Conservation (phyloP, 805 yeast species). For the Ascoidea asiatica region DNA sequence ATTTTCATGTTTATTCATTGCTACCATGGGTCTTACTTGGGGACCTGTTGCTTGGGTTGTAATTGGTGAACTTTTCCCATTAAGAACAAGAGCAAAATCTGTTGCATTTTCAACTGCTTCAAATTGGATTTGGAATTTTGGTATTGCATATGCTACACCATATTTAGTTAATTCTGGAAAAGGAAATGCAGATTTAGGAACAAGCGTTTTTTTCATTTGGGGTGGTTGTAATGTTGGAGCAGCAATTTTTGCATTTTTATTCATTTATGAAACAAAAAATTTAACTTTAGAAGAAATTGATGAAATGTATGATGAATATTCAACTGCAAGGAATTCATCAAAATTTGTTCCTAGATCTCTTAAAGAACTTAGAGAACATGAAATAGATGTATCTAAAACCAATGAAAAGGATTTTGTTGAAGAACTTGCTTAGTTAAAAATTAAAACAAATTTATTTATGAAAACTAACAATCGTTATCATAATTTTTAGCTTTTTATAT, state of each 20-base stretch:
- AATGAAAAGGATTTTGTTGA: too few relatives aligned
- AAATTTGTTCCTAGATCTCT: conserved; percentile 15
- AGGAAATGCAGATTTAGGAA: conserved; percentile 47
- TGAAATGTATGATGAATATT: conserved; percentile 30
- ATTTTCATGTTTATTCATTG: conserved; percentile 44
- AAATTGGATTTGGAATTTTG: conserved; percentile 69
- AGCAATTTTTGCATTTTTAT: conserved; percentile 41
- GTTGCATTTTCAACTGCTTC: conserved; percentile 60
- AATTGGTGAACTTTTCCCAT: conserved; percentile 49
- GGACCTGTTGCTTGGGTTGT: conserved; percentile 70
- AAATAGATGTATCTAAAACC: too few relatives aligned
- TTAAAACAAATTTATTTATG: too few relatives aligned
- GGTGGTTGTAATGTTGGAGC: conserved; percentile 52
- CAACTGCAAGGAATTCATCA: conserved; percentile 21
- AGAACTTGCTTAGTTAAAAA: too few relatives aligned
- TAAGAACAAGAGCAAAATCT: conserved; percentile 62
- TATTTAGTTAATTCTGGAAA: conserved; percentile 50
- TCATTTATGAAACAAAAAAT: conserved; percentile 55
- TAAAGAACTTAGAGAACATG: too few relatives aligned
- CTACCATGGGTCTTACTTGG: conserved; percentile 73
- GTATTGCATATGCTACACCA: conserved; percentile 62
- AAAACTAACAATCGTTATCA: too few relatives aligned
- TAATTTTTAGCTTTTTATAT: too few relatives aligned
- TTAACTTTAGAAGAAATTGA: conserved; percentile 56
- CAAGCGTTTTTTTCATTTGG: conserved; percentile 62